Percentiles rank a stretch among this genome's conserved stretches.
These are phyloP conservation scores for Mycena sp. DNA, from an alignment of 1,284 basidiomycete genomes.

Conservation along the genomic window DNA sequence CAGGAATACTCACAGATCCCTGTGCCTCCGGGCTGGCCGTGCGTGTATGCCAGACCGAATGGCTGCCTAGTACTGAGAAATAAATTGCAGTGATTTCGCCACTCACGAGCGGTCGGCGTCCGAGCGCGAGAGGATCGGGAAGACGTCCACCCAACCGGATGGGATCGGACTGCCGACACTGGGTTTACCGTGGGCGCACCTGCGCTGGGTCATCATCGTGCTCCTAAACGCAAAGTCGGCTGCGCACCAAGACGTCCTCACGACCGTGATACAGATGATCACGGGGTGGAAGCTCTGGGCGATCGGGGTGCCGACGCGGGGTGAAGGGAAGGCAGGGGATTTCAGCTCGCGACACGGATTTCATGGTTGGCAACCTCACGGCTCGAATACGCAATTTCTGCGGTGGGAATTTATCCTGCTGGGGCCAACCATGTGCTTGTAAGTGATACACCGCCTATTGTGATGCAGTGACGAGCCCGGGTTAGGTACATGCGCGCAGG, in stretches of 20 bases:
- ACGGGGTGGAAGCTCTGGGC: neutral
- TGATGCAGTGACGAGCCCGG: no score
- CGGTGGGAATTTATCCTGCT: no score
- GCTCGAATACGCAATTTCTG: no score
- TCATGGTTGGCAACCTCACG: no score
- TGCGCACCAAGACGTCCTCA: neutral
- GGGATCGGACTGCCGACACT: no score
- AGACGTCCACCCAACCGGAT: neutral
- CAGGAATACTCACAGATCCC: neutral
- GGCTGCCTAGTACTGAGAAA: neutral
- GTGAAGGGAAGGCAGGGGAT: no score
- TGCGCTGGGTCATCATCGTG: neutral
- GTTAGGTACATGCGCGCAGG: no score
- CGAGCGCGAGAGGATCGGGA: neutral
- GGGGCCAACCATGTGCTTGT: no score
- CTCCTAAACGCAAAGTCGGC: neutral
- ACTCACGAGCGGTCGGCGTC: neutral
- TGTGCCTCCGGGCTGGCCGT: neutral
- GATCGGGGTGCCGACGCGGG: no score
- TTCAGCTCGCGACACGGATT: no score
- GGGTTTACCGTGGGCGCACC: neutral
- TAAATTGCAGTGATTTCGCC: neutral
- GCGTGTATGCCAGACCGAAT: neutral
- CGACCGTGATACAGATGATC: neutral
- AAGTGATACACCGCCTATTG: no score